Evolutionary conservation across 2,329 filamentous ascomycete species (phyloP), one percentile per base, ranked within the genome.

Genomic region (Fusarium udum): DNA sequence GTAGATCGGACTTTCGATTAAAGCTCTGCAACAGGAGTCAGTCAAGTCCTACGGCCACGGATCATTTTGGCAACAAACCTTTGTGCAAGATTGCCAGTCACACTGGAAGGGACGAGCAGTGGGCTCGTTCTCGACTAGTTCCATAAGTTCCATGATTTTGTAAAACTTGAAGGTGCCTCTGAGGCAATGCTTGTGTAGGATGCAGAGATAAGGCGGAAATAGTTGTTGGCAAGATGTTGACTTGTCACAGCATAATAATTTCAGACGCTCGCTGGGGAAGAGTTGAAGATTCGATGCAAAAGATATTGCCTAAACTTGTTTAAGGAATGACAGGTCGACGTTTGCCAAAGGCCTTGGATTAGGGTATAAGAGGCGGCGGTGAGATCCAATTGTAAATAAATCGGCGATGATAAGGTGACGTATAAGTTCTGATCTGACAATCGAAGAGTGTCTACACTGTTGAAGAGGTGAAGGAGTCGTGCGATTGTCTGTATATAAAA

Each of bases 1-100:
- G 90, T 68, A 93, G 83, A 76, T 92, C 91, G 24, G 91, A 92
- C 81, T 92, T 92, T 77, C 91, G 87, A 81, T 92, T 92, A 84
- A 93, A 93, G 82, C 89, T 91, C 91, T 92, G 74, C 3, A 55
- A 40, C 58, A 40, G 42, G 55, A 26, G 73, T 76, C 36, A 77
- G 71, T 36, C 32, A 34, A 31, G n/a, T 31, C 52, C 32, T 43
- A 6, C 9, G 22, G 36, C 49, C 32, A 42, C 26, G 52, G 28
- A 20, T n/a, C 11, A 22, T 26, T 40, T 26, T 65, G 36, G 43
- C 43, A 45, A 80, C 85, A 66, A 81, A 91, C 89, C 85, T 91
- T 91, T 77, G 84, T 87, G 80, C 90, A 91, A 28, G 83, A 82
- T 70, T 88, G 83, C 90, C 90, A 92, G 76, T 90, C 87, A 80